Percentiles rank a stretch among this genome's conserved stretches.
Evolutionary conservation across 352 stramenopile genomes (phyloP).

Genomic region (Phytopythium ostracodes): DNA sequence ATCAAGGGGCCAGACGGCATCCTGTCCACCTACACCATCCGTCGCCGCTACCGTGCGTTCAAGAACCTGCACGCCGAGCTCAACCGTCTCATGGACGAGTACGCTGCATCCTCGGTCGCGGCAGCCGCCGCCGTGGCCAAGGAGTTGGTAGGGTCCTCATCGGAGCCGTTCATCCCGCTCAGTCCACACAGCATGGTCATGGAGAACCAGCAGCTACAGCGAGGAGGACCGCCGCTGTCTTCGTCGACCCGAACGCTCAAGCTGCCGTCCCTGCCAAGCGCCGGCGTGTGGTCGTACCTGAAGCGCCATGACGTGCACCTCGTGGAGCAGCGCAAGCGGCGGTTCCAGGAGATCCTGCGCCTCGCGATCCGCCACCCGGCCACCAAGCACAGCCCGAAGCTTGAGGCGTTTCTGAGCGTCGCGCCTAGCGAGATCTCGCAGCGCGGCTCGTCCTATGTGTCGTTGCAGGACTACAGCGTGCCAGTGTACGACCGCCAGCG

Average conservation of each 20-base stretch:
- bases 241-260: slow-evolving; percentile 42
- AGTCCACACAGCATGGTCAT: slow-evolving; percentile 35
- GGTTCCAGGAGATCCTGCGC: slow-evolving; percentile 79
- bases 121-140: slow-evolving; percentile 10
- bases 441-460: slow-evolving; percentile 78
- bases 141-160: not conserved
- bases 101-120: slow-evolving; percentile 30
- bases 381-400: slow-evolving; percentile 51
- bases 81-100: slow-evolving; percentile 46
- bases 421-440: slow-evolving; percentile 60
- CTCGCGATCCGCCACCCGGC: slow-evolving; percentile 74
- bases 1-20: slow-evolving; percentile 74
- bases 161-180: slow-evolving; percentile 36
- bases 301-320: slow-evolving; percentile 78
- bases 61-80: slow-evolving; percentile 76
- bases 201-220: slow-evolving; percentile 14
- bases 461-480: slow-evolving; percentile 71
- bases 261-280: slow-evolving; percentile 61
- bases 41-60: slow-evolving; percentile 73
- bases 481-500: slow-evolving; percentile 69
- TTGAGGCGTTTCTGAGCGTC: slow-evolving; percentile 79
- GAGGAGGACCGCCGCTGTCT: slow-evolving; percentile 20
- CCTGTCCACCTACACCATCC: slow-evolving; percentile 84
- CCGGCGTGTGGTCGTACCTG: slow-evolving; percentile 77
- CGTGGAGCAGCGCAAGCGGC: slow-evolving; percentile 76